A percentile compares a stretch with the other conserved stretches of the same genome.
Conservation (phyloP, 352 stramenopile species). For the Globisporangium canariense region DNA sequence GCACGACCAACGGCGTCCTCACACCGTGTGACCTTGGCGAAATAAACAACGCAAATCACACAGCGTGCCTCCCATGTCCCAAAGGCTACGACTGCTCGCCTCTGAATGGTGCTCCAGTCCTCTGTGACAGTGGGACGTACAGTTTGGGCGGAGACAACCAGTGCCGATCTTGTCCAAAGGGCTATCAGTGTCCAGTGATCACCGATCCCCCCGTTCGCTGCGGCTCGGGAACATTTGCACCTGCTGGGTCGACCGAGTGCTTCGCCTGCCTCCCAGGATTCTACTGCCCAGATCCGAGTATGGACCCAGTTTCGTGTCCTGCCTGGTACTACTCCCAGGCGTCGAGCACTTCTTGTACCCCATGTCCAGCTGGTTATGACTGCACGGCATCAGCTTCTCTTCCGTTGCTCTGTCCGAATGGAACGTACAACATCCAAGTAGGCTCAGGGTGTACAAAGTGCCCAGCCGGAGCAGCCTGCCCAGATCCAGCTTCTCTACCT, state of each 20-base stretch:
- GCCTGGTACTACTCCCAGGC: slow-evolving; percentile 36
- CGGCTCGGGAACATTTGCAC: slow-evolving; percentile 28
- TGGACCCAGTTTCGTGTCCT: slow-evolving; percentile 35
- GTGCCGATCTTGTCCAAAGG: slow-evolving; percentile 8
- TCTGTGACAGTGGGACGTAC: slow-evolving; percentile 10
- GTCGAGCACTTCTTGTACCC: slow-evolving; percentile 37
- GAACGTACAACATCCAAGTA: slow-evolving; percentile 40
- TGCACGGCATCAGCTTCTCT: slow-evolving; percentile 32
- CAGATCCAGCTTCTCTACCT: slow-evolving; percentile 24
- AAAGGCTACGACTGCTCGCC: slow-evolving; percentile 22
- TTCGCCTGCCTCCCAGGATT: slow-evolving; percentile 36
- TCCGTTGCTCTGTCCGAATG: slow-evolving; percentile 33
- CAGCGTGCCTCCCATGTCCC: slow-evolving; percentile 16
- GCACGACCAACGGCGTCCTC: slow-evolving; percentile 27
- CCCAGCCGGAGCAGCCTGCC: slow-evolving; percentile 36
- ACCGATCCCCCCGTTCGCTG: slow-evolving; percentile 13
- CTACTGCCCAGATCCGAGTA: slow-evolving; percentile 41
- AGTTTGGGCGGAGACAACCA: slow-evolving; percentile 9
- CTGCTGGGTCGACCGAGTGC: slow-evolving; percentile 30
- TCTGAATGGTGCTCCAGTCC: not conserved
- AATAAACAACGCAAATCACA: slow-evolving; percentile 37
- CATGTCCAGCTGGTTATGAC: slow-evolving; percentile 49
- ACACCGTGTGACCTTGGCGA: slow-evolving; percentile 8
- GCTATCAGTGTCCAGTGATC: slow-evolving; percentile 42
- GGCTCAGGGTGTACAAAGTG: slow-evolving; percentile 40